Conservation (phyloP, 768 basidiomycete species). For the Imleria badia region DNA sequence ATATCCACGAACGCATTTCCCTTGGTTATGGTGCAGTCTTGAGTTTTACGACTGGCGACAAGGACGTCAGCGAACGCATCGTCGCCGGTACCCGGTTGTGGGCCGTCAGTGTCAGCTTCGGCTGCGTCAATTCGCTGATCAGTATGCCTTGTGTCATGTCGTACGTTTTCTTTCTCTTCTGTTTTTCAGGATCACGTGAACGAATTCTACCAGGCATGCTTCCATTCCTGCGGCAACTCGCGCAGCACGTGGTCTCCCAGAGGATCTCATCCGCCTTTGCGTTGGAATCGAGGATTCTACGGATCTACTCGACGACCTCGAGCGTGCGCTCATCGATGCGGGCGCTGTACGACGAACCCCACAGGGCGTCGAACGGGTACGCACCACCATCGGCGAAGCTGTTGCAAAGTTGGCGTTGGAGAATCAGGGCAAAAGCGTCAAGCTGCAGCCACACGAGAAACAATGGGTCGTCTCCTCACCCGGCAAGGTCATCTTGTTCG, state of each 20-base stretch:
- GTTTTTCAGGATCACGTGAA: neutral
- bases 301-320: conserved; percentile 93
- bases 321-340: conserved; percentile 87
- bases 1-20: conserved; percentile 89
- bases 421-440: conserved; percentile 6
- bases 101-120: conserved; percentile 98
- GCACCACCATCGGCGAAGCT: conserved; percentile 55
- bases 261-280: conserved; percentile 96
- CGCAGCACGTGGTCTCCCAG: conserved; percentile 95
- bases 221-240: conserved; percentile 96
- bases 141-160: conserved; percentile 99
- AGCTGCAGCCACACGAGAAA: conserved; percentile 31
- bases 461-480: conserved; percentile 94
- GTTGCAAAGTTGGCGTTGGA: conserved; percentile 64
- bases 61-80: conserved; percentile 84
- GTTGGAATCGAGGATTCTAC: conserved; percentile 96
- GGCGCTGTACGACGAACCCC: conserved; percentile 74
- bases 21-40: conserved; percentile 91
- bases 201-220: conserved; percentile 61
- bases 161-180: conserved; percentile 52
- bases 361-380: conserved; percentile 40
- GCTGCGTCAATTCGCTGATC: conserved; percentile 96
- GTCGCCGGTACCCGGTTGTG: conserved; percentile 92
- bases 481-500: conserved; percentile 97
- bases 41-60: conserved; percentile 92